Evolutionary conservation across 2,329 filamentous ascomycete genomes (phyloP).

Genomic region (Ceratocystiopsis minuta): DNA sequence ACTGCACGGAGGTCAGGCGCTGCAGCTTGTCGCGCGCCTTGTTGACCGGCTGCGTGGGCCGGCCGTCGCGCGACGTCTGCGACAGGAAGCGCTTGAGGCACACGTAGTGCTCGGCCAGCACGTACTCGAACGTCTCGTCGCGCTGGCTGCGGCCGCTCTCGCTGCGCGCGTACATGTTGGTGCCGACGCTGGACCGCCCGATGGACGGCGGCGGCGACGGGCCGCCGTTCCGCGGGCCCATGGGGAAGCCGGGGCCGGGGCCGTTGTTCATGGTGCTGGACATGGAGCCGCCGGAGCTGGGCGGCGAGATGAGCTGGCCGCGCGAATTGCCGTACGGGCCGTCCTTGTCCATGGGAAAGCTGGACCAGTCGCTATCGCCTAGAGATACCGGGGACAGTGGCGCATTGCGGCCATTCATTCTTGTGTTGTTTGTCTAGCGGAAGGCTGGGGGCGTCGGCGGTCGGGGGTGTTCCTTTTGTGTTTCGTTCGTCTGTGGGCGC

Average conservation of each 20-base stretch:
- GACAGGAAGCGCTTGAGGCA: conserved; percentile 62
- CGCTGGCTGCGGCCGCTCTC: conserved; percentile 43
- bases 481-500: too few relatives aligned
- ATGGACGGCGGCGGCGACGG: conserved; percentile 82
- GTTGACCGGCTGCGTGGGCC: conserved; percentile 57
- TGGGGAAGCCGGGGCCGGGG: conserved; percentile 37
- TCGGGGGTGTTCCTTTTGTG: too few relatives aligned
- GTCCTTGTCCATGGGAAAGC: conserved; percentile 33
- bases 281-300: conserved; percentile 44
- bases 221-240: conserved; percentile 35
- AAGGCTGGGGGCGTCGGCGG: too few relatives aligned
- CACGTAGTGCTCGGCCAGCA: conserved; percentile 64
- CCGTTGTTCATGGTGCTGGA: conserved; percentile 15
- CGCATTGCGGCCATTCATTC: conserved; percentile 57
- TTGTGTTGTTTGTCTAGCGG: conserved; percentile 11
- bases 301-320: conserved; percentile 48
- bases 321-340: conserved; percentile 34
- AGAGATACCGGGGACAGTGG: conserved; percentile 68
- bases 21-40: conserved; percentile 89
- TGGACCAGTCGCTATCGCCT: conserved; percentile 72
- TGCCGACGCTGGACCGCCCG: conserved; percentile 68
- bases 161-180: conserved; percentile 47
- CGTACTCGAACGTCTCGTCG: conserved; percentile 41
- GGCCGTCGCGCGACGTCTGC: conserved; percentile 53
- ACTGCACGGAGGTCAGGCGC: conserved; percentile 76